Base-by-base conservation (phyloP, 306 rosid species). In the Prunus kanzakura region DNA sequence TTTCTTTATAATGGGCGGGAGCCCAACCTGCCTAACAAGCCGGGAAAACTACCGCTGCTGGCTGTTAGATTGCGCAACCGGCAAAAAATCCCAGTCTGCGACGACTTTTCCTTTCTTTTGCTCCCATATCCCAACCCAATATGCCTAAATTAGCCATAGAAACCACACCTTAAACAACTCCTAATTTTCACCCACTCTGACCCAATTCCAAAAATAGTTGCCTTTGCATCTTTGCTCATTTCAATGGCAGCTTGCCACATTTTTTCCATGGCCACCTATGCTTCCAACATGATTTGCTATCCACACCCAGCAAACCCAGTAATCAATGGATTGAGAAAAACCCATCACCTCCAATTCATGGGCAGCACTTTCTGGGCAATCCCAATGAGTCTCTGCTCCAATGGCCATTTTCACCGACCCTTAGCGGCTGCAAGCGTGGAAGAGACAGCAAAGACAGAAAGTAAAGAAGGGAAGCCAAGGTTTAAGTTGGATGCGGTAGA, bases 401-500 rank as follows among this genome's bases (percentile, higher is more conserved):
- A 20, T 52, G 78, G 73, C 64, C 70, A 19, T 63, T 82, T 80
- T 72, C 85, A 67, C 64, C 62, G 76, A 16, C 67, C 82, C 23
- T 23, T 61, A 35, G 86, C 58, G 50, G 15, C 84, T 0, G 32
- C 83, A 9, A 79, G 77, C 57, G 73, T 35, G 47, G 89, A 87
- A 52, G 85, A 79, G 16, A 62, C 65, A 58, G 80, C 67, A 41
- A 41, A 45, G 66, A 19, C 82, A 25, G 88, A 80, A 49, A 77
- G 30, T 51, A 62, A 76, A 45, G 78, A 62, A 12, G 94, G 77
- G 66, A 83, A 82, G 3, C 35, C 11, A 0, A 88, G 80, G 82
- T 89, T 86, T 84, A 87, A 76, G 83, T 88, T 96, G 95, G 62
- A 61, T 72, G 95, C 81, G 87, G 57, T 87, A 51, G 78, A 89